A percentile compares a stretch with the other conserved stretches of the same genome.
Conservation (phyloP, 257 asterid genomes). For the Fraxinus americana region DNA sequence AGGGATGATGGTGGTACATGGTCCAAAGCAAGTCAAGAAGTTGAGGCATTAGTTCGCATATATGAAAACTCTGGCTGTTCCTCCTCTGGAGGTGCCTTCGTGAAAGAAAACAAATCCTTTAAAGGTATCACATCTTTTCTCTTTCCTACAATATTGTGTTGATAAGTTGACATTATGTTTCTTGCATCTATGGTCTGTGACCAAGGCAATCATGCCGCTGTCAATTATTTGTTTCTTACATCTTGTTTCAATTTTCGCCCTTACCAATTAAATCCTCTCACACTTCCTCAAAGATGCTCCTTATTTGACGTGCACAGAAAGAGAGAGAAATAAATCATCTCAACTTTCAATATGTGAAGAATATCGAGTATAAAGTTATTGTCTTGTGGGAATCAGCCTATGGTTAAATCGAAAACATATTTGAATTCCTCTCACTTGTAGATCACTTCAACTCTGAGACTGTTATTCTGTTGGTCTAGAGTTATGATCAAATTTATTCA, state of each 20-base stretch:
- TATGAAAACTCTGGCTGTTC: slow-evolving; percentile 42
- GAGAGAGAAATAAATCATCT: not conserved
- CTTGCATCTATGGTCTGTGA: slow-evolving; percentile 14
- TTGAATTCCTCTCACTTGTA: not conserved
- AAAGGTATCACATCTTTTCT: slow-evolving; percentile 44
- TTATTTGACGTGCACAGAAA: not conserved
- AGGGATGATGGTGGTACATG: slow-evolving; percentile 40
- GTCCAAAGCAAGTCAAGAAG: slow-evolving; percentile 56
- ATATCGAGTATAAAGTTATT: not conserved
- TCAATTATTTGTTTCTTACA: not conserved
- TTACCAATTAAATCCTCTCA: slow-evolving; percentile 1
- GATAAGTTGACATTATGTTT: slow-evolving; percentile 1
- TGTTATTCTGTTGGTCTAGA: not conserved
- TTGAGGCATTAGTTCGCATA: slow-evolving; percentile 50
- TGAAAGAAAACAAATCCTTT: slow-evolving; percentile 44
- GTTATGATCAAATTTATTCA: slow-evolving; percentile 16
- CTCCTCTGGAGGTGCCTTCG: slow-evolving; percentile 35
- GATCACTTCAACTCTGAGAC: slow-evolving; percentile 3
- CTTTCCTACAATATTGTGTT: slow-evolving; percentile 1
- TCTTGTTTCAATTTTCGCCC: not conserved
- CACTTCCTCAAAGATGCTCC: slow-evolving; percentile 6
- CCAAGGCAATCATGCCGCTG: slow-evolving; percentile 20
- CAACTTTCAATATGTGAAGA: not conserved
- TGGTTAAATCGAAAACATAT: not conserved
- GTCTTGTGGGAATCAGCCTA: not conserved